Evolutionary conservation across 176 grass and related monocot genomes (phyloP).

Genomic region (Triticum dicoccoides): DNA sequence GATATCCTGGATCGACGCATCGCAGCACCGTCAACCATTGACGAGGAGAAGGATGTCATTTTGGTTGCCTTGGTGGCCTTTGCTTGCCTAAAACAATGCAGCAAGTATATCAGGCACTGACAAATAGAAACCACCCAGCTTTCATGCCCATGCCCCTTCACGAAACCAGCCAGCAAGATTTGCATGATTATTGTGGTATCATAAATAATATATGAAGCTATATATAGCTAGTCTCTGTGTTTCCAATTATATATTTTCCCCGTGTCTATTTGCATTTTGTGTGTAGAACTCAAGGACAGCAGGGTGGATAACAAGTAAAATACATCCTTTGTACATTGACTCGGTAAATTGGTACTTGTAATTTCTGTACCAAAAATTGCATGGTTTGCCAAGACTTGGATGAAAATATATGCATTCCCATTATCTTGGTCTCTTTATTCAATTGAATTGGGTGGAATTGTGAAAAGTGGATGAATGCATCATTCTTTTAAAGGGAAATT

Average conservation of each 20-base stretch:
- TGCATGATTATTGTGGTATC: conserved; percentile 1
- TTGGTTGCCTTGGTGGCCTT: conserved; percentile 8
- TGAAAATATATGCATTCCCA: not conserved
- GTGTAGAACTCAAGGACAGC: not conserved
- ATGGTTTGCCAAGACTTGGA: not conserved
- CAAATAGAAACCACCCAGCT: not conserved
- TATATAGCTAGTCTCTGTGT: not conserved
- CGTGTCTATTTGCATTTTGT: not conserved
- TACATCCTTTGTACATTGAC: not conserved
- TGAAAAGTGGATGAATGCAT: too few relatives aligned
- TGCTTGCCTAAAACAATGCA: conserved; percentile 31
- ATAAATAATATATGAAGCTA: conserved; percentile 12
- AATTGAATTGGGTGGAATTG: too few relatives aligned
- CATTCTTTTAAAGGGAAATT: too few relatives aligned
- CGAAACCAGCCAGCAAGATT: not conserved
- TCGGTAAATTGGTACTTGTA: not conserved
- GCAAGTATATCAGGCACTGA: not conserved
- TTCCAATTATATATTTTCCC: not conserved
- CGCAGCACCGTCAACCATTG: not conserved
- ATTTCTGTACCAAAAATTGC: not conserved
- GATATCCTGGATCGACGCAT: conserved; percentile 2
- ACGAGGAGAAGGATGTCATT: not conserved
- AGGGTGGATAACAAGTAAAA: not conserved
- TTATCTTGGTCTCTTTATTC: not conserved
- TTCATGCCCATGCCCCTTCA: not conserved